Evolutionary conservation across 1,284 basidiomycete species (phyloP), one percentile per base, ranked within the genome.

Genomic region (Wolfiporia cocos): DNA sequence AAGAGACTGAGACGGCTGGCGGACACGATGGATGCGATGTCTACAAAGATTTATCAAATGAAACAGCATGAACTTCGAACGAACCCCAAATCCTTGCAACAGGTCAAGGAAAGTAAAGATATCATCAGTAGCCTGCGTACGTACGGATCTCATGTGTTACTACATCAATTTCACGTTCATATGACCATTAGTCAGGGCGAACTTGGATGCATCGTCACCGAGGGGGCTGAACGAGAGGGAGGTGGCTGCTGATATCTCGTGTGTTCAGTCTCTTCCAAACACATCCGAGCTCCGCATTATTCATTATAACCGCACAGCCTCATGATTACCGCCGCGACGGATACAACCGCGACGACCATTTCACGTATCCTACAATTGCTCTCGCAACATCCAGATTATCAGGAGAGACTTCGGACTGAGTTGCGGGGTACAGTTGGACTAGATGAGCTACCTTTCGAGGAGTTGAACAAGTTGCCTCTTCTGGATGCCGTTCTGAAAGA

Each of bases 401-500:
- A 47, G 37, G 46, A 44, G 29, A 46, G 34, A 26, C 29, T 47
- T 4, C 42, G 46, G 3, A 34, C 32, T 3, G 46, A 47, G 24
- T 17, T 47, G 15, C 14, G 17, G 14, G 14, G 37, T 6, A 30
- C 41, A 3, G 3, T 10, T 14, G 28, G 14, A 6, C 23, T 15
- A 3, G 22, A 36, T 9, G 53, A 58, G 18, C 37, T 59, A n/a
- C 34, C 53, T 0, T 57, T 59, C 38, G 61, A 64, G 35, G 39
- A 42, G 2, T 47, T 64, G 19, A 54, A 54, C 18, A 39, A 43
- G 3, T 46, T 63, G 7, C 58, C 58, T 1, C 59, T 51, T 35
- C 49, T 63, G 9, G 59, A 63, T 37, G 61, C 56, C 2, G 52
- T 63, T 9, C 56, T 53, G 32, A 48, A 55, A 12, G 61, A 63